Evolutionary conservation across 306 rosid species (phyloP).

Genomic region (Sicyos edulis): DNA sequence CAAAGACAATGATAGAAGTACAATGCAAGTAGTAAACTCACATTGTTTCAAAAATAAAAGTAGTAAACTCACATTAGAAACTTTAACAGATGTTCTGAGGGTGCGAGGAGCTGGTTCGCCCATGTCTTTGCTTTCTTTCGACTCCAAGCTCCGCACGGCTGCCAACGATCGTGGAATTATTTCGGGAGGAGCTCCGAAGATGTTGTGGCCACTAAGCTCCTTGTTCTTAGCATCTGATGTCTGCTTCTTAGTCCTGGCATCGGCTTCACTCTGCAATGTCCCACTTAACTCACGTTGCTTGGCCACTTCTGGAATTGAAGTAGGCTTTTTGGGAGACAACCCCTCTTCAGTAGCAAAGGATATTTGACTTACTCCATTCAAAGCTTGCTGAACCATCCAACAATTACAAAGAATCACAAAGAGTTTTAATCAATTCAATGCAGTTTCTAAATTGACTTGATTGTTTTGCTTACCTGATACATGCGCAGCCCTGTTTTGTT

Average conservation of each 20-base stretch:
- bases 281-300: constrained; percentile 94
- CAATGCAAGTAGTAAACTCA: constrained; percentile 36
- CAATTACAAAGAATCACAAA: neutral
- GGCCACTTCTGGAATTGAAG: constrained; percentile 67
- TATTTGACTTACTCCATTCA: constrained; percentile 70
- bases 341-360: constrained; percentile 60
- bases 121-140: constrained; percentile 39
- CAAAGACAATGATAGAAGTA: no score
- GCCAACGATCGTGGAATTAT: constrained; percentile 43
- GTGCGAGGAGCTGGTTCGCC: constrained; percentile 44
- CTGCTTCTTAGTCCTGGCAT: constrained; percentile 43
- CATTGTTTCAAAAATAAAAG: no score
- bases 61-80: constrained; percentile 72
- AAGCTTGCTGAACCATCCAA: constrained; percentile 45
- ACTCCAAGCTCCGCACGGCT: constrained; percentile 38
- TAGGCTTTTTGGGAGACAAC: constrained; percentile 56
- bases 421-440: neutral
- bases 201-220: constrained; percentile 80
- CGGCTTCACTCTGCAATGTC: constrained; percentile 48
- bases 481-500: constrained; percentile 49
- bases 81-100: constrained; percentile 71
- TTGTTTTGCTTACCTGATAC: constrained; percentile 45
- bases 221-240: constrained; percentile 63
- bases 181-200: constrained; percentile 78
- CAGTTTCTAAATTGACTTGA: neutral